phyloP scores from a whole-genome alignment of 768 basidiomycete species.

The Leccinum ochraceum region DNA sequence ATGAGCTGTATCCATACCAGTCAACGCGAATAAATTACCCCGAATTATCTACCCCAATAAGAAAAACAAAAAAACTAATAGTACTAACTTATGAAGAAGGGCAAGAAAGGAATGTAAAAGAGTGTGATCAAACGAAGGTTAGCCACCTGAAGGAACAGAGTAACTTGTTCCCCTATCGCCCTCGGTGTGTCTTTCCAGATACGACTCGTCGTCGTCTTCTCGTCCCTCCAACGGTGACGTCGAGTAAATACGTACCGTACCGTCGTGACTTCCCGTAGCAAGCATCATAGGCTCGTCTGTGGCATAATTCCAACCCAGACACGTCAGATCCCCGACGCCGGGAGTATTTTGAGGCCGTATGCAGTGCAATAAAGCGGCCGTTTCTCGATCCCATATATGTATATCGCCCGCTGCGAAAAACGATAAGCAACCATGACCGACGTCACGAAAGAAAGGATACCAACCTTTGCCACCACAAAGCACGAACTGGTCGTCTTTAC shows the following conservation, averaged over 20 bases:
- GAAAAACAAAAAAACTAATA: constrained; percentile 1
- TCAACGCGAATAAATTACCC: constrained; percentile 27
- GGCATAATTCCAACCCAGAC: constrained; percentile 77
- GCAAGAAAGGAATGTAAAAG: constrained; percentile 7
- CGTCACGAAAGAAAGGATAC: constrained; percentile 1
- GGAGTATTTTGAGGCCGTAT: constrained; percentile 56
- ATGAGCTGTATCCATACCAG: constrained; percentile 28
- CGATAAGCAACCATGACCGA: neutral
- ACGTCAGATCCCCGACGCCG: constrained; percentile 67
- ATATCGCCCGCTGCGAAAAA: constrained; percentile 70
- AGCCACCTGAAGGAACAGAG: constrained; percentile 32
- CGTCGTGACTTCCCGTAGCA: constrained; percentile 78
- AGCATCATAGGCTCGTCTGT: constrained; percentile 53
- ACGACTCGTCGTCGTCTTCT: constrained; percentile 29
- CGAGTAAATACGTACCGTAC: constrained; percentile 74
- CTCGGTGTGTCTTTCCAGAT: constrained; percentile 26
- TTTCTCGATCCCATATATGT: constrained; percentile 85
- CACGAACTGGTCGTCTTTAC: constrained; percentile 75
- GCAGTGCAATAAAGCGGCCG: constrained; percentile 68
- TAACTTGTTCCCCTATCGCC: constrained; percentile 25
- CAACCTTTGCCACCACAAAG: constrained; percentile 75
- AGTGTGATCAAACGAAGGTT: constrained; percentile 6
- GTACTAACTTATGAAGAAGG: constrained; percentile 4
- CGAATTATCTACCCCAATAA: constrained; percentile 18
- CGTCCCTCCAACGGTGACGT: constrained; percentile 33